Base-by-base conservation (phyloP, 2,329 filamentous ascomycete genomes). In the Colletotrichum shisoi region DNA sequence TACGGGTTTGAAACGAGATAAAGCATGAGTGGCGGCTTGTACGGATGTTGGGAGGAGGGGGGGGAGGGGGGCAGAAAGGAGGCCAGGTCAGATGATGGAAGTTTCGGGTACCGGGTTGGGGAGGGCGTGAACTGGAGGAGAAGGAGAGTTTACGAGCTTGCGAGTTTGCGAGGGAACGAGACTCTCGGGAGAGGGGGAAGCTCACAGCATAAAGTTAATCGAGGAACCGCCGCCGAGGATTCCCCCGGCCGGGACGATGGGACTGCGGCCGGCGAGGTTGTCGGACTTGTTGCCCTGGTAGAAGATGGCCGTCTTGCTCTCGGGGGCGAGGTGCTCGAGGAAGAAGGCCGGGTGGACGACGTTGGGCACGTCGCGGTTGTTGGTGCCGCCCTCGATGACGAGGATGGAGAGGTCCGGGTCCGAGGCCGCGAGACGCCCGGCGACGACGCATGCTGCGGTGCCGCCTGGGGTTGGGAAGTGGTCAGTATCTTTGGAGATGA, bases 281-380 rank as follows among this genome's bases (percentile, higher is more conserved):
- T 80, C 75, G 1, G 80, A 80, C 27, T 80, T 72, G 48, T 81
- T 82, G 3, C 79, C 78, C 69, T 83, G 79, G 74, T 85, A 85
- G 72, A 85, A 85, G 60, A 78, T 73, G 9, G 82, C 80, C 0
- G 80, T 81, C 83, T 82, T 93, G 72, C 92, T 83, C 88, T 91
- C 92, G 79, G 81, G 34, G 89, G 90, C 78, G 89, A 93, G 76
- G 92, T 90, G 67, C 49, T 76, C 75, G 24, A 84, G 74, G 68
- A 79, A 87, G n/a, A 85, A 75, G 1, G 80, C 84, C 0, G 85
- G 85, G 61, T 84, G 79, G 13, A 81, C 76, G 27, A 87, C 76
- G 15, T 78, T 79, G 1, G 81, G 80, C 51, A 82, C 77, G 69
- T 83, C 77, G 68, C 82, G 81, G 70, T 83, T 86, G 72, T 86